Conservation (phyloP, 176 grass and related monocot species). For the Oryza glumipatula region DNA sequence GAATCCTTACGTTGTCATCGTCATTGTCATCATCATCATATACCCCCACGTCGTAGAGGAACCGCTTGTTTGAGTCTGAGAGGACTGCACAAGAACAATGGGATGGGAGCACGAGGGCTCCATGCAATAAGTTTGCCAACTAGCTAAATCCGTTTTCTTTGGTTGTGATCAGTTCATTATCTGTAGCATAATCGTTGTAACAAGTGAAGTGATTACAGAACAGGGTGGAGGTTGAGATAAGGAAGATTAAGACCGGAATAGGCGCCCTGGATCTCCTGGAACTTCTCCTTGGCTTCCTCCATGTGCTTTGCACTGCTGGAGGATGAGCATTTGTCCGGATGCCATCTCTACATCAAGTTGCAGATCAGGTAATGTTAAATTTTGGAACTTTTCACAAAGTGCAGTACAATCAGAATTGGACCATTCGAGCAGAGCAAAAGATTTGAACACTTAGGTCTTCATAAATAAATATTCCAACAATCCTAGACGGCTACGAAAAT, state of each 20-base stretch:
- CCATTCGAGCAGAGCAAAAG: neutral
- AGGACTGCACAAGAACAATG: slow-evolving; percentile 77
- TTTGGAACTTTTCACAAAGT: neutral
- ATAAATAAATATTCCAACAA: neutral
- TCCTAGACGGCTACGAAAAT: neutral
- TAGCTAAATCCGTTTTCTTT: slow-evolving; percentile 21
- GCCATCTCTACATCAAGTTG: slow-evolving; percentile 72
- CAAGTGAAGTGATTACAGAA: slow-evolving; percentile 21
- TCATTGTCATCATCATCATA: slow-evolving; percentile 79
- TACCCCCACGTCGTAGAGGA: slow-evolving; percentile 88
- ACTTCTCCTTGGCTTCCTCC: slow-evolving; percentile 94
- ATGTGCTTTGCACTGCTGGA: slow-evolving; percentile 60
- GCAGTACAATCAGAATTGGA: neutral
- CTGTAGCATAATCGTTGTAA: slow-evolving; percentile 18
- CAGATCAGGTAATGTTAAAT: neutral
- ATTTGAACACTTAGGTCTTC: neutral
- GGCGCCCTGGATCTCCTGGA: slow-evolving; percentile 93
- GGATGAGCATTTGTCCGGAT: slow-evolving; percentile 84
- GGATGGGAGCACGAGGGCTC: slow-evolving; percentile 48
- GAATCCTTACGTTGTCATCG: slow-evolving; percentile 34
- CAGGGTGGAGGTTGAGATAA: neutral
- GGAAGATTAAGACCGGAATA: slow-evolving; percentile 66
- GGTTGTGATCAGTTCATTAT: slow-evolving; percentile 35
- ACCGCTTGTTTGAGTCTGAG: slow-evolving; percentile 84
- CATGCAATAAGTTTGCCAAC: slow-evolving; percentile 53